Evolutionary conservation across 75 land plant genomes (phyloP).

Genomic region (Selaginella tamariscina): DNA sequence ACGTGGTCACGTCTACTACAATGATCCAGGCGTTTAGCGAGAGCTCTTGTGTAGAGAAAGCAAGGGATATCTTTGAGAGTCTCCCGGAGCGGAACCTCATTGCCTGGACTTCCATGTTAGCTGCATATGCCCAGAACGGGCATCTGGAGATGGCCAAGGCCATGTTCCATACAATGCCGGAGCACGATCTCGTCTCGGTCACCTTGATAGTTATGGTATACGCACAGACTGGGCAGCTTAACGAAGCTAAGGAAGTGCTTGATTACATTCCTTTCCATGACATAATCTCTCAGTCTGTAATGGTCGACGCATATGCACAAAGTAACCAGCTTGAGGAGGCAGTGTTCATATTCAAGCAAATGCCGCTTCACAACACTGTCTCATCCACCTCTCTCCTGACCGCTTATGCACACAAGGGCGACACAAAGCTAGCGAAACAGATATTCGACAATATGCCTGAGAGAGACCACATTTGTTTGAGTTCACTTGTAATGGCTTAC

Average conservation of each 20-base stretch:
- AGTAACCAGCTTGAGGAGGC: neutral
- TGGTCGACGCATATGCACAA: neutral
- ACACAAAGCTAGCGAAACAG: neutral
- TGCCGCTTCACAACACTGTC: neutral
- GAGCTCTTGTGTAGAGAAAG: neutral
- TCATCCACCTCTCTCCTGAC: neutral
- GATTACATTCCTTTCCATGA: neutral
- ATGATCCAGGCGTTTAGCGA: neutral
- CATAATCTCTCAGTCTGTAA: neutral
- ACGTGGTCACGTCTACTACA: neutral
- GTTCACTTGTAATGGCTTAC: neutral
- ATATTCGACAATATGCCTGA: neutral
- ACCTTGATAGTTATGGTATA: neutral
- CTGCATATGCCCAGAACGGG: conserved; percentile 2
- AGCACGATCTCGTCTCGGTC: neutral
- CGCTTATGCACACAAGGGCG: neutral
- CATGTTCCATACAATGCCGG: neutral
- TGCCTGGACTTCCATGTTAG: neutral
- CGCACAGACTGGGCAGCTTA: neutral
- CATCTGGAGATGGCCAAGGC: neutral
- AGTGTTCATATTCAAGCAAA: neutral
- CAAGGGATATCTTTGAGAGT: neutral
- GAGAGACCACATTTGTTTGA: neutral
- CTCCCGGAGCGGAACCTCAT: neutral
- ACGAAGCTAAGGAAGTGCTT: neutral